Base-by-base conservation (phyloP, 352 stramenopile species). In the Phytophthora brassicae region DNA sequence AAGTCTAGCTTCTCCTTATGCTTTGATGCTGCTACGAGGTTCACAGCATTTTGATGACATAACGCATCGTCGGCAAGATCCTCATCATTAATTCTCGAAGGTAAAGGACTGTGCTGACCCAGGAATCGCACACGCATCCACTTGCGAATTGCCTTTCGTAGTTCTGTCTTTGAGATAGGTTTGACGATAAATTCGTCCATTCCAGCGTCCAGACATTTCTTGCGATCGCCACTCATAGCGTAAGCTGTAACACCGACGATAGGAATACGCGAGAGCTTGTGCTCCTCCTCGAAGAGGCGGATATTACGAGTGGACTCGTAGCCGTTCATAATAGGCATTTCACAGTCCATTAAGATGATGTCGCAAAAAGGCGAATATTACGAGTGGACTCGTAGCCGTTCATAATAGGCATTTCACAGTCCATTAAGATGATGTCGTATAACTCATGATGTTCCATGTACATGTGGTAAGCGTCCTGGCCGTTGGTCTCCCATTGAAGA, bases 121-220 rank as follows among this genome's bases (percentile, higher is more conserved):
- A 88, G 39, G 67, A 85, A 91, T 6, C 83, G 79, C 35, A 94
- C 79, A 9, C 69, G 66, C 84, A 92, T 91, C 85, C 85, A 94
- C 45, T 92, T 84, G 4, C 79, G 77, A 59, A 94, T 86, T 11
- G 85, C 85, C 7, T 77, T 78, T 6, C 79, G 71, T 3, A 94
- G 50, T 13, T 75, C 72, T 3, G 71, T 61, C 59, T 94, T 92
- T 4, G 77, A 84, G 28, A 94, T 93, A 0, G 86, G 86, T 57
- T 94, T 94, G 29, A 93, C 86, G 28, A 94, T 89, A 63, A 93
- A 90, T 41, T 94, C 86, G 42, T 94, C 86, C 86, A 94, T 94
- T 17, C 86, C 86, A 19, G 79, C 77, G 38, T 92, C 86, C 3
- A 94, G 64, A 56, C 86, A 94, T 53, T 92, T 91, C 42, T 92